These are phyloP conservation scores for thale cress (Arabidopsis thaliana) DNA, from an alignment of 345 rosid genomes.

Conservation along the genomic window DNA sequence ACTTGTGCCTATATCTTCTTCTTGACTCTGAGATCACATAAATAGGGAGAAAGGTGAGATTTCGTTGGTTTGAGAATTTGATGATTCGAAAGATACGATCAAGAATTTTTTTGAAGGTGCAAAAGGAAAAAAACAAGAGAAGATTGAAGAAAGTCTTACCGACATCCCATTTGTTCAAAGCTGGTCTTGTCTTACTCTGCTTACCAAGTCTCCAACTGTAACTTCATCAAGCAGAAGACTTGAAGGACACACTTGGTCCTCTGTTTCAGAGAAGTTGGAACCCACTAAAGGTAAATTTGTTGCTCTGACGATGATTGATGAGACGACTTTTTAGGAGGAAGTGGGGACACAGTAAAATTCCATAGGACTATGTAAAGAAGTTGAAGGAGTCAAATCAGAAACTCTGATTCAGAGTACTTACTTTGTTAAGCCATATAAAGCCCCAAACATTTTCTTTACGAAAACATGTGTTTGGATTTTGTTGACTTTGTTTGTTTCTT, in stretches of 20 bases:
- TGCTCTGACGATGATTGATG: slow-evolving; percentile 28
- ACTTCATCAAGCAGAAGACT: slow-evolving; percentile 19
- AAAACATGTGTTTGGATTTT: slow-evolving; percentile 7
- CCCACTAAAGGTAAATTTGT: slow-evolving; percentile 39
- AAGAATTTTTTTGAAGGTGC: slow-evolving; percentile 12
- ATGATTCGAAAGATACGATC: slow-evolving; percentile 8
- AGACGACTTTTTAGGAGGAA: slow-evolving; percentile 39
- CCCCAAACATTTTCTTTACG: not conserved
- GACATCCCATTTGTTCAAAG: slow-evolving; percentile 51
- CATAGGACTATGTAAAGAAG: slow-evolving; percentile 28
- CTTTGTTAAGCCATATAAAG: slow-evolving; percentile 13
- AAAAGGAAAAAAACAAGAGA: slow-evolving; percentile 26
- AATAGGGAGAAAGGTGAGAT: not conserved
- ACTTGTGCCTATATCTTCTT: slow-evolving; percentile 45
- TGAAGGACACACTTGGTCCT: slow-evolving; percentile 34
- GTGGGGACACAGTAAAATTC: slow-evolving; percentile 38
- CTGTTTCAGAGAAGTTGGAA: slow-evolving; percentile 40
- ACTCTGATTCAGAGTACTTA: slow-evolving; percentile 1
- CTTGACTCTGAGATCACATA: slow-evolving; percentile 49
- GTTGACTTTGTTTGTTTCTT: slow-evolving; percentile 31
- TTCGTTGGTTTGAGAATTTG: slow-evolving; percentile 13
- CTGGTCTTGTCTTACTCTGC: slow-evolving; percentile 39
- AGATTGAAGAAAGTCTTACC: slow-evolving; percentile 47
- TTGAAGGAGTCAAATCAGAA: slow-evolving; percentile 36
- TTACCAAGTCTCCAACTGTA: slow-evolving; percentile 27